Base-by-base conservation (phyloP, 139 green algal genomes). In the Ostreobium quekettii region DNA sequence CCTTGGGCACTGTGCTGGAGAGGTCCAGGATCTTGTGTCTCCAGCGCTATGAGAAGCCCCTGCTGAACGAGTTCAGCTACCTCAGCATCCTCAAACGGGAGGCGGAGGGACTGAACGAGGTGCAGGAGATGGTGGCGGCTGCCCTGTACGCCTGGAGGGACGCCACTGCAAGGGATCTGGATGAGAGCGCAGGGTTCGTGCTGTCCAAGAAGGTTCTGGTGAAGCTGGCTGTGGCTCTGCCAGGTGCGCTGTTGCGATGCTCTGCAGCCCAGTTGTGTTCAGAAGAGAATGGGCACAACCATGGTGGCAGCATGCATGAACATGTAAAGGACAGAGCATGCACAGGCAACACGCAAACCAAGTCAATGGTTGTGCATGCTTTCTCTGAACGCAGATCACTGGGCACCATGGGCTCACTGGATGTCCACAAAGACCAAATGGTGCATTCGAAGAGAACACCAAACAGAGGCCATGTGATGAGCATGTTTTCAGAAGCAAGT, bases 181-280 rank as follows among this genome's bases (percentile, higher is more conserved):
- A 98, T 64, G 92, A 98, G 74, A 86, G 80, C 74, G 61, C 68
- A 5, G 89, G 87, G 49, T 97, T 89, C 66, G 77, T 98, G 46
- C 67, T 97, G 75, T 72, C 90, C 0, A 82, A 85, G n/a, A 73
- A 70, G 0, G 60, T 87, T 47, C 81, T 98, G 58, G 33, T 90
- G 4, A 73, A 70, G 38, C 71, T 98, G 35, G 82, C 80, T 24
- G 60, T 70, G 47, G 42, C 58, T 0, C 62, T 82, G 59, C 86
- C 85, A 53, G 42, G 42, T 53, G 11, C 42, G 0, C 31, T 53
- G n/a, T n/a, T n/a, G n/a, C n/a, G n/a, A n/a, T n/a, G n/a, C n/a
- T n/a, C n/a, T n/a, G n/a, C n/a, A n/a, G n/a, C n/a, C n/a, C n/a
- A n/a, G n/a, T n/a, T n/a, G n/a, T n/a, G n/a, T n/a, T n/a, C n/a